Percentiles rank a stretch among this genome's conserved stretches.
These are phyloP conservation scores for Pelagomonas calceolata DNA, from an alignment of 108 stramenopile species.

Conservation along the genomic window DNA sequence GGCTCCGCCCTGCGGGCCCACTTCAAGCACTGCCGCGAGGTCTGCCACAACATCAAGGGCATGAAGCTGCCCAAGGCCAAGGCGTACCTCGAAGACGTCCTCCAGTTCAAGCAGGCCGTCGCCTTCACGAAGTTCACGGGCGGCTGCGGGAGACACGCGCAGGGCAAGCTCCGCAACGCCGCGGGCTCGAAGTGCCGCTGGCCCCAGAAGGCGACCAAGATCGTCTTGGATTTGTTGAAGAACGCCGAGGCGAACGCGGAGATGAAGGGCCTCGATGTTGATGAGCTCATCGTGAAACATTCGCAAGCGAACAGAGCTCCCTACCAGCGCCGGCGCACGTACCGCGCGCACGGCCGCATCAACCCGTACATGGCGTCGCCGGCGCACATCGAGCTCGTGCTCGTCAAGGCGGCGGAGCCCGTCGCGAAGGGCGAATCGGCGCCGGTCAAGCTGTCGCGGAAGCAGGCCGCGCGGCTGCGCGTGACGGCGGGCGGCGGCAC, in stretches of 20 bases:
- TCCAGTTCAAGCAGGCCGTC: conserved; percentile 83
- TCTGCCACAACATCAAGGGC: conserved; percentile 84
- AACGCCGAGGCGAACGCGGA: conserved; percentile 97
- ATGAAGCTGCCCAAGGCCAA: conserved; percentile 77
- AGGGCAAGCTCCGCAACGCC: conserved; percentile 75
- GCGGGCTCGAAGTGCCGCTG: conserved; percentile 90
- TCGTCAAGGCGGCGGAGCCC: conserved; percentile 53
- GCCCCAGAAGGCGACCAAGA: conserved; percentile 94
- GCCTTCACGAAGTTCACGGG: conserved; percentile 93
- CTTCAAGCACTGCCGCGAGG: conserved; percentile 99
- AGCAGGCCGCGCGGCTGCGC: conserved; percentile 61
- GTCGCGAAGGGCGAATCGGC: conserved; percentile 51
- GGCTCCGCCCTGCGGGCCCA: conserved; percentile 93
- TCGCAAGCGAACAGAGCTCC: conserved; percentile 92
- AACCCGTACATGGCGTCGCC: conserved; percentile 95
- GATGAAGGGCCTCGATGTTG: conserved; percentile 80
- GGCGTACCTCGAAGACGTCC: conserved; percentile 81
- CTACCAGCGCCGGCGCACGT: conserved; percentile 90
- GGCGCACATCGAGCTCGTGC: conserved; percentile 94
- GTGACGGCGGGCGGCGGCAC: conserved; percentile 56
- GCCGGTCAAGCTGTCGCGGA: conserved; percentile 53
- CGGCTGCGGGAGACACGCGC: conserved; percentile 90
- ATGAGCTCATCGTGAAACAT: conserved; percentile 74
- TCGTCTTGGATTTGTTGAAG: conserved; percentile 79
- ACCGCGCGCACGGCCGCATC: conserved; percentile 98